Evolutionary conservation across 1,139 yeast species (phyloP), one percentile per base, ranked within the genome.

Genomic region (Taphrina confusa): DNA sequence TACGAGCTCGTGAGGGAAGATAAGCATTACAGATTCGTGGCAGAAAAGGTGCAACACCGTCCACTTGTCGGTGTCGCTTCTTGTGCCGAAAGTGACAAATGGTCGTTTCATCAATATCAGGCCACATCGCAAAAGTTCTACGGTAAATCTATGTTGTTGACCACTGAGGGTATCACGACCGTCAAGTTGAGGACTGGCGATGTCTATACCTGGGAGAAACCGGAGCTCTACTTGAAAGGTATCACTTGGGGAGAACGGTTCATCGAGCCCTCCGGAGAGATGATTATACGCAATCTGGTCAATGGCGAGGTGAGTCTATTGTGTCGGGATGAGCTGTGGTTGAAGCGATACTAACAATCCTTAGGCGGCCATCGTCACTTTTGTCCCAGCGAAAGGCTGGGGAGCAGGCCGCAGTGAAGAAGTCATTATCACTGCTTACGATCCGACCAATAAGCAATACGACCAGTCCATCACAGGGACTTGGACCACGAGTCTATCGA

Each of bases 211-310:
- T 92, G 95, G 92, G 71, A 76, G 18, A 92, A 85, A 66, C 97
- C 98, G 8, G 82, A 87, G 1, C 83, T 95, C 0, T 78, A 88
- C 69, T 75, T 92, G 69, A 85, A 92, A 68, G 91, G 91, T 69
- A 79, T 92, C 59, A 84, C 92, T 69, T 96, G 97, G 2, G 98
- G 98, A 30, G 97, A 92, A 68, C 87, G 89, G 71, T 92, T 90
- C 71, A 78, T 89, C n/a, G 98, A 92, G 70, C 98, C 98, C 1
- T 77, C 80, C 1, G 85, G 89, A 8, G 73, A 83, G 1, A 77
- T 89, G 65, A 82, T 85, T 0, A 78, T 92, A 3, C 33, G 34
- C n/a, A 80, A 80, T 56, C 82, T 92, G 2, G 81, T 89, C 1
- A 76, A 75, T 16, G 95, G 95, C 0, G 78, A 79, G 51, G 80